These are phyloP conservation scores for Nidularia sp. DNA, from an alignment of 768 basidiomycete genomes.

Conservation along the genomic window DNA sequence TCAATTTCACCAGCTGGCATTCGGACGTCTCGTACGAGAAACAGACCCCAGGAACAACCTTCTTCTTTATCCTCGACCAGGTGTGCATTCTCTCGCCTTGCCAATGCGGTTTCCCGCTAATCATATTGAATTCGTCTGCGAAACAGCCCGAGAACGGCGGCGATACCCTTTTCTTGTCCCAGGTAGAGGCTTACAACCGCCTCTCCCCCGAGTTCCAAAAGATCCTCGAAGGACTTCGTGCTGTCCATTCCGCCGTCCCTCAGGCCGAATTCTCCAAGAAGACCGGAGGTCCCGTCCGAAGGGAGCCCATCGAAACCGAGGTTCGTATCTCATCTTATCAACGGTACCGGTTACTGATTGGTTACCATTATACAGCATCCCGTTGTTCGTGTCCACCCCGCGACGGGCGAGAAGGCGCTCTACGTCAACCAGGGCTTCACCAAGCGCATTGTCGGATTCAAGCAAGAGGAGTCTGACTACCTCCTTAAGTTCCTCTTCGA, in stretches of 20 bases:
- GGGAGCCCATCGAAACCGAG: conserved; percentile 44
- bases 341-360: not conserved
- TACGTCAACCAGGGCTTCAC: conserved; percentile 58
- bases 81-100: conserved; percentile 6
- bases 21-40: conserved; percentile 56
- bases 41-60: conserved; percentile 50
- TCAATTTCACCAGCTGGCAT: conserved; percentile 42
- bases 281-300: conserved; percentile 41
- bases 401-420: conserved; percentile 59
- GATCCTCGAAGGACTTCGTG: conserved; percentile 51
- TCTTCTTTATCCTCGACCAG: conserved; percentile 55
- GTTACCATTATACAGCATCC: conserved; percentile 31
- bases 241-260: conserved; percentile 52
- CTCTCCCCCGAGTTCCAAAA: conserved; percentile 56
- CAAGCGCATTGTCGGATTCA: conserved; percentile 32
- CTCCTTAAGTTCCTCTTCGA: conserved; percentile 27
- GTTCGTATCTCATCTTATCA: not conserved
- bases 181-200: conserved; percentile 56
- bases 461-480: not conserved
- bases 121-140: not conserved
- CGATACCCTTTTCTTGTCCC: conserved; percentile 54
- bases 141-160: conserved; percentile 35
- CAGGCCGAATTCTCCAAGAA: conserved; percentile 45
- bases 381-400: conserved; percentile 54
- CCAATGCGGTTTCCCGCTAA: too few relatives aligned